These are phyloP conservation scores for Hyphodiscus sp. DNA, from an alignment of 2,329 filamentous ascomycete species.

Conservation along the genomic window DNA sequence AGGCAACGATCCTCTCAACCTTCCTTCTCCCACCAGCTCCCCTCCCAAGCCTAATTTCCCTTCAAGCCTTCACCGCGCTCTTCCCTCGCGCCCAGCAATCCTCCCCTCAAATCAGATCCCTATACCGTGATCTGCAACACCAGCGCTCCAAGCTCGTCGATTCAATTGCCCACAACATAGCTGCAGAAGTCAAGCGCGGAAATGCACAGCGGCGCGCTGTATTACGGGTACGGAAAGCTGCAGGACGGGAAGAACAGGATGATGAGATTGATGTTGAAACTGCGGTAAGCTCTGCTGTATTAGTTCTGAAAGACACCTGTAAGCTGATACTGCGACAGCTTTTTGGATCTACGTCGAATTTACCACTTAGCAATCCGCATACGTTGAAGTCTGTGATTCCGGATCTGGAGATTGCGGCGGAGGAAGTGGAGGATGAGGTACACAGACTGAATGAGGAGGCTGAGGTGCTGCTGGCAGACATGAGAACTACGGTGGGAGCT, in stretches of 20 bases:
- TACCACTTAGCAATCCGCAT: conserved; percentile 47
- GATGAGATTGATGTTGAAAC: conserved; percentile 58
- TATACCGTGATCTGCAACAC: conserved; percentile 76
- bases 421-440: conserved; percentile 63
- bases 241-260: conserved; percentile 50
- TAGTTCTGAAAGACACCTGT: background rate
- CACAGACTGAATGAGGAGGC: conserved; percentile 59
- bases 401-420: conserved; percentile 61
- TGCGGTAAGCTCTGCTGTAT: conserved; percentile 36
- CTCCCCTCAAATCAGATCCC: conserved; percentile 27
- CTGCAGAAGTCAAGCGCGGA: conserved; percentile 56
- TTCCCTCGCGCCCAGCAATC: conserved; percentile 54
- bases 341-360: conserved; percentile 44
- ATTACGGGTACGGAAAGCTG: conserved; percentile 44
- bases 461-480: conserved; percentile 48
- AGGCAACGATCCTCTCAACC: conserved; percentile 66
- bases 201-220: conserved; percentile 52
- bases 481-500: conserved; percentile 61
- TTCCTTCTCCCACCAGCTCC: conserved; percentile 74
- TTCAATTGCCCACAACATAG: conserved; percentile 57
- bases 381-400: conserved; percentile 58
- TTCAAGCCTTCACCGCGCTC: conserved; percentile 67
- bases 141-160: conserved; percentile 66
- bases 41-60: conserved; percentile 65
- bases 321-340: conserved; percentile 37